phyloP scores from a whole-genome alignment of 257 asterid genomes.

The Solanum ahanhuiri region DNA sequence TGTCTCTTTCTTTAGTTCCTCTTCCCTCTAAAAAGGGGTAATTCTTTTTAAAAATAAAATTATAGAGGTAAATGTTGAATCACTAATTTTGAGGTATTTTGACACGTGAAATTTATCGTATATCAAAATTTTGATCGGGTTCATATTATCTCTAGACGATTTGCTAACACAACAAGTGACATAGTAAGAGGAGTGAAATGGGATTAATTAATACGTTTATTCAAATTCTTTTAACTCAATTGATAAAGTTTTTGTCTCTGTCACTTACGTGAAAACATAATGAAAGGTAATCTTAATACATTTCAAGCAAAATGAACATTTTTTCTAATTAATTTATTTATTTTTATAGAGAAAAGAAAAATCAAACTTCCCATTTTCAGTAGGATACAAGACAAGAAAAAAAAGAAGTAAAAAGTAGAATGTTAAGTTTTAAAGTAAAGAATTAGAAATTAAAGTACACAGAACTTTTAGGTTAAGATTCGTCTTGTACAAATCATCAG shows the following conservation, averaged over 20 bases:
- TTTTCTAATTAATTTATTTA: not conserved
- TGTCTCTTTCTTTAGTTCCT: not conserved
- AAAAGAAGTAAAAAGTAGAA: not conserved
- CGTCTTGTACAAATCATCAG: no score
- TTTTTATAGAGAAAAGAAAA: not conserved
- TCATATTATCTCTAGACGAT: not conserved
- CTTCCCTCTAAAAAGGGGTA: not conserved
- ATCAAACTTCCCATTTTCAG: not conserved
- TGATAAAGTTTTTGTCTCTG: rapidly evolving
- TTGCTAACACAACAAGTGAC: no score
- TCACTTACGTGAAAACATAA: not conserved
- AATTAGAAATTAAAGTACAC: no score
- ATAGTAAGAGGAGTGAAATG: no score
- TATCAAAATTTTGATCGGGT: not conserved
- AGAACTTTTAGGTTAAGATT: no score
- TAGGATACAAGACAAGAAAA: not conserved
- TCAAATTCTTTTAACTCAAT: no score
- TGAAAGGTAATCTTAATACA: not conserved
- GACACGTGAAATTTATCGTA: not conserved
- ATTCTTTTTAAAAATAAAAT: not conserved
- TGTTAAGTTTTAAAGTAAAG: no score
- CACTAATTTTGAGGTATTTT: not conserved
- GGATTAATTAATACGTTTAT: no score
- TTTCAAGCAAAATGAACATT: not conserved
- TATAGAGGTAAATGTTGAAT: not conserved